Base-by-base conservation (phyloP, 2,329 filamentous ascomycete species). In the Epichloe coenophiala region DNA sequence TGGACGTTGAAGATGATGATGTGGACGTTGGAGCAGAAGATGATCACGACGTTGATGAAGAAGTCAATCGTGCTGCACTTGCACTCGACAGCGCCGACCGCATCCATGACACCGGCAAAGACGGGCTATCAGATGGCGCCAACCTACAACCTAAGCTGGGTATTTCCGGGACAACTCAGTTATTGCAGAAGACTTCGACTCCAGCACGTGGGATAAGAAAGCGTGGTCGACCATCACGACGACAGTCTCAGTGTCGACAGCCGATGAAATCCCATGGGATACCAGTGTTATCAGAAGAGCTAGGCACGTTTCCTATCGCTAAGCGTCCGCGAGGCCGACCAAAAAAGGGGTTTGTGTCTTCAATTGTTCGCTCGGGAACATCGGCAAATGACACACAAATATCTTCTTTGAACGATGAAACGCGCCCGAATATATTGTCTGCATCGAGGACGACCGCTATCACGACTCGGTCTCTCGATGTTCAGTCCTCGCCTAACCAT, bases 1-100 rank as follows among this genome's bases (percentile, higher is more conserved):
- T 55, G 37, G 66, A 69, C 6, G 50, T 60, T 8, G 68, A 68
- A 21, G 63, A 23, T 9, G 42, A 27, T 31, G 70, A 76, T 44
- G 36, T 55, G 35, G 67, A 69, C 6, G 51, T 59, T 8, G 68
- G 68, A 19, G 63, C 23, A 7, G 39, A 27, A 38, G 23, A 52
- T 13, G 47, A 40, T 21, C 50, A 55, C n/a, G 41, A 49, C 3
- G 15, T 41, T 6, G n/a, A 40, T 33, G 40, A 48, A 41, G 41
- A 21, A 42, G 8, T 31, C 13, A 37, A 33, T 5, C 31, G 15
- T 12, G 5, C 39, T 36, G 19, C 19, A 15, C 17, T 15, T 21
- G 47, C 9, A 44, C 4, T 5, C 13, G 35, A 40, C n/a, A 31
- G 15, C 23, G 12, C 23, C 27, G 19, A 21, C 23, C 39, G 15